Evolutionary conservation across 2,329 filamentous ascomycete species (phyloP), one percentile per base, ranked within the genome.

Genomic region (Fusarium domesticum): DNA sequence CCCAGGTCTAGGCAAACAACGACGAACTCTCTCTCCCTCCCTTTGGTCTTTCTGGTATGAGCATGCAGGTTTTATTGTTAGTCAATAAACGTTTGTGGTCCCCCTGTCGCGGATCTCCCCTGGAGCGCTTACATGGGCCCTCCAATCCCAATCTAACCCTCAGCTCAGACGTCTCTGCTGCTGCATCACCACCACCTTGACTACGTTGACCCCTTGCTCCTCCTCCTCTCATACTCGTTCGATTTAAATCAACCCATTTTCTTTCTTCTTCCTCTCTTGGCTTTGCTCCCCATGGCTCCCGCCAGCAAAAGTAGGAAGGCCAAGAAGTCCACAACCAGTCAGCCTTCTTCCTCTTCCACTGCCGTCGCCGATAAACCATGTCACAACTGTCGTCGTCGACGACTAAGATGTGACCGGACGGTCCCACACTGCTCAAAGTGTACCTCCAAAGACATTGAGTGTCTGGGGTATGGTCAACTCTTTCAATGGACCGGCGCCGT

Each of bases 361-460:
- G 48, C 51, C n/a, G 51, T 54, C 43, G 58, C 61, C 30, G 52
- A 58, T 39, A 69, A 69, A 52, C 59, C 65, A 34, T 79, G 76
- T 58, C 76, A 79, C 65, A 78, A 77, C 64, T 79, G 76, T 60
- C 72, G 75, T 39, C 73, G 74, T 42, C 70, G 70, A 48, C 70
- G 76, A 43, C 72, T 76, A 60, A 73, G 73, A 51, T 79, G 76
- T 62, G 76, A 79, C 56, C 69, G 72, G 39, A 70, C 74, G 28
- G 63, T 73, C 35, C 75, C 75, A 38, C 68, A 70, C 49, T 78
- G 76, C 61, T 69, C 71, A 54, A 78, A 78, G 65, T 78, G 75
- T 48, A 54, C 65, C 40, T 66, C 67, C 33, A 67, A 70, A 15
- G 74, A 74, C 25, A 66, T 70, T 50, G 73, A 77, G 50, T 79